These are phyloP conservation scores for Ordospora colligata DNA, from an alignment of 371 early-diverging fungal species.

Conservation along the genomic window DNA sequence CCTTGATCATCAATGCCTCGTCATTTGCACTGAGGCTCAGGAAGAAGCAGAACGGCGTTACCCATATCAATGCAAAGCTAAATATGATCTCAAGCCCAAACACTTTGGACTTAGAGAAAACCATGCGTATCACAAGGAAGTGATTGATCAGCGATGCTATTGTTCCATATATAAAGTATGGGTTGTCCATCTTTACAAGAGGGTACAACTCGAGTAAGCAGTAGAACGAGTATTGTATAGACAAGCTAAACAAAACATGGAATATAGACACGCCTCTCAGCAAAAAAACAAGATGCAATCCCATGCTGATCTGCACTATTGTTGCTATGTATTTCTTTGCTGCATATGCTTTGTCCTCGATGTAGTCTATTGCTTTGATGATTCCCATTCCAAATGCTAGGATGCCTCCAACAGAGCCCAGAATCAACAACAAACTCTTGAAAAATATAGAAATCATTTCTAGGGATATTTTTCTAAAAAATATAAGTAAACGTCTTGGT, in stretches of 20 bases:
- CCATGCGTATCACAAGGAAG: conserved; percentile 50
- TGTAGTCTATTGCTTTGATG: conserved; percentile 56
- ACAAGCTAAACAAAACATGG: conserved; percentile 49
- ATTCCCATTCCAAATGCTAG: conserved; percentile 50
- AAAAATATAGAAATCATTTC: conserved; percentile 19
- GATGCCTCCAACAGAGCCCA: conserved; percentile 34
- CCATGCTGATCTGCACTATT: conserved; percentile 42
- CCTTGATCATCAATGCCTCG: conserved; percentile 43
- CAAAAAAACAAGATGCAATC: conserved; percentile 49
- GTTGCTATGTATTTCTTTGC: conserved; percentile 56
- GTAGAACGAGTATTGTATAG: conserved; percentile 56
- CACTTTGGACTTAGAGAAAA: conserved; percentile 36
- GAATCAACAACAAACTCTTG: conserved; percentile 24
- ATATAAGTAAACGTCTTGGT: not conserved
- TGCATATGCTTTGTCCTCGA: conserved; percentile 60
- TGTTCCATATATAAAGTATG: conserved; percentile 56
- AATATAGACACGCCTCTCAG: conserved; percentile 52
- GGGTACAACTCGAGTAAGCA: conserved; percentile 57
- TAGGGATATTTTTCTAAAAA: conserved; percentile 4
- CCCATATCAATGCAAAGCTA: conserved; percentile 59
- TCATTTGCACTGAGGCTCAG: conserved; percentile 61
- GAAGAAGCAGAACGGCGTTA: conserved; percentile 60
- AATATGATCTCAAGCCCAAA: conserved; percentile 47
- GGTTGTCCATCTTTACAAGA: conserved; percentile 50
- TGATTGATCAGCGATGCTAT: conserved; percentile 59